Base-by-base conservation (phyloP, 768 basidiomycete genomes). In the Tylopilus plumbeoviolaceoides region DNA sequence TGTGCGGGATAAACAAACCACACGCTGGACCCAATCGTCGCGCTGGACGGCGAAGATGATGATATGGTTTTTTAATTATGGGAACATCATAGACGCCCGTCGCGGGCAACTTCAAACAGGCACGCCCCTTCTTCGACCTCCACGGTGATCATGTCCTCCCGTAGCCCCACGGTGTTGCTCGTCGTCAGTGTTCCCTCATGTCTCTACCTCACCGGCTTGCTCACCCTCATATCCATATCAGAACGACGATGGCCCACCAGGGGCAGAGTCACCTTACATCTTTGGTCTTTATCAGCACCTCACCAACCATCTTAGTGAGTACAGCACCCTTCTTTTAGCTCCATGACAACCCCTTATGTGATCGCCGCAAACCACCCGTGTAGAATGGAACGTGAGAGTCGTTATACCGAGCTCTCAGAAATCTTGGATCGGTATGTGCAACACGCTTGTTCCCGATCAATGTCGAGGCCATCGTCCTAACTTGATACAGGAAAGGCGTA, bases 221-320 rank as follows among this genome's bases (percentile, higher is more conserved):
- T 60, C 54, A 59, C 41, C 30, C 9, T n/a, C 17, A 11, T 6
- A 27, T 8, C 59, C 17, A 11, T 6, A 27, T 8, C 59, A 90
- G 84, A 92, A 92, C 65, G 90, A 93, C 62, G 91, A 93, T 61
- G 90, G 90, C 3, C 91, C 90, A 14, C 91, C 90, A 7, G 70
- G 81, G 33, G 56, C 68, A 8, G 83, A 86, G 33, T 91, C 89
- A 1, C 90, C 90, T 0, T 90, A 85, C 65, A 76, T 90, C 47
- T 82, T 85, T 46, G 85, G 84, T 7, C 73, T 92, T 42, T 89
- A 85, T 62, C 75, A 72, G 21, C 74, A 82, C 59, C 73, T 93
- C 45, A 81, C 77, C 7, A 65, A 74, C 48, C 68, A 75, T 50
- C 75, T 89, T 30, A 84, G 89, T 89, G 62, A 55, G 73, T 28